phyloP scores from a whole-genome alignment of 2,329 filamentous ascomycete genomes.

The Fusarium sp. region DNA sequence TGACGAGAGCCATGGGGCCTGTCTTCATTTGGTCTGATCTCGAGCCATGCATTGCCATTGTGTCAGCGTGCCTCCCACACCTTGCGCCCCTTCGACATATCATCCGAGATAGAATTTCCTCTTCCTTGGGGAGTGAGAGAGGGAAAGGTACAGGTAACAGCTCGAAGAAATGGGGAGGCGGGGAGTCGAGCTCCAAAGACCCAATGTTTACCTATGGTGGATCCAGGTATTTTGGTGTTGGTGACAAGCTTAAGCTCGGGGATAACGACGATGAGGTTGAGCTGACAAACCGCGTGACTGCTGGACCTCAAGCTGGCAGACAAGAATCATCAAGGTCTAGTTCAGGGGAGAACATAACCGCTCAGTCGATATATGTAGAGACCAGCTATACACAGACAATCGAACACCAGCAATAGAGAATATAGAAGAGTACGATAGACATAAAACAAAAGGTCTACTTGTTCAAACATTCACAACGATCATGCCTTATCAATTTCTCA shows the following conservation, averaged over 20 bases:
- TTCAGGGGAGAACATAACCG: background rate
- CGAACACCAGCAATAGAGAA: too few species aligned
- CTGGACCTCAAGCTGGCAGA: background rate
- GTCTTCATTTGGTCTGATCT: constrained; percentile 30
- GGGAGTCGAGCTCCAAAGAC: background rate
- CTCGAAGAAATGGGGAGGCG: background rate
- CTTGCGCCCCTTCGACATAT: constrained; percentile 21
- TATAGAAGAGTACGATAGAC: too few species aligned
- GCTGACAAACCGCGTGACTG: constrained; percentile 1
- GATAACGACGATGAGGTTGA: constrained; percentile 22
- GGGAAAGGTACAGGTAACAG: background rate
- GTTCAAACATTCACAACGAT: too few species aligned
- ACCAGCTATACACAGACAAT: background rate
- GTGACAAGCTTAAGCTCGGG: constrained; percentile 6
- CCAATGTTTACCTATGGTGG: constrained; percentile 22
- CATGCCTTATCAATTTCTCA: too few species aligned
- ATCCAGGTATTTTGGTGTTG: constrained; percentile 9
- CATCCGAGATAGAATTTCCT: constrained; percentile 8
- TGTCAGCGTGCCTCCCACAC: constrained; percentile 27
- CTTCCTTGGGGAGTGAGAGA: constrained; percentile 3
- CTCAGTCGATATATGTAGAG: background rate
- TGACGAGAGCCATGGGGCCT: constrained; percentile 20
- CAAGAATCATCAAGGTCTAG: background rate
- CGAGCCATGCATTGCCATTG: constrained; percentile 25
- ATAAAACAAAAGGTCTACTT: too few species aligned